A percentile compares a stretch with the other conserved stretches of the same genome.
Conservation (phyloP, 2,329 filamentous ascomycete genomes). For the Penicillium sp. region DNA sequence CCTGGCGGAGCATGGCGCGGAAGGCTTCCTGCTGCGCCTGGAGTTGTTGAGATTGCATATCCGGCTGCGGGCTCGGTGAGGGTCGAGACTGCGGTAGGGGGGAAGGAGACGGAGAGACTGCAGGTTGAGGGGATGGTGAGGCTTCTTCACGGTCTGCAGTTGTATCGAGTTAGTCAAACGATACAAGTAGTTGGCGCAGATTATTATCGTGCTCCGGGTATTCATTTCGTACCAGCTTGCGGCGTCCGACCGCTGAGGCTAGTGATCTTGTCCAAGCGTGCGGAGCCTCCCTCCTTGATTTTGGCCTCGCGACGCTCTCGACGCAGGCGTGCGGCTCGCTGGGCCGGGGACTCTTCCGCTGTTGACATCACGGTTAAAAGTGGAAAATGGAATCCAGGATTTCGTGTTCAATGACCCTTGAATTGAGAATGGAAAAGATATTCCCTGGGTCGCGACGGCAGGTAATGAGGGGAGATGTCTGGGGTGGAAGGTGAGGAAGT, state of each 20-base stretch:
- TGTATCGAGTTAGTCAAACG: constrained; percentile 7
- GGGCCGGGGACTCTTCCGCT: constrained; percentile 46
- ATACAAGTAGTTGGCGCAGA: background rate
- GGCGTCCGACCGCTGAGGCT: constrained; percentile 55
- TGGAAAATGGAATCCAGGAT: background rate
- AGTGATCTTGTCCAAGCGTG: constrained; percentile 62
- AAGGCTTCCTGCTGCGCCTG: constrained; percentile 44
- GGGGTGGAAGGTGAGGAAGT: background rate
- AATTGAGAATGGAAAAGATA: background rate
- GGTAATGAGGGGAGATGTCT: constrained; percentile 1
- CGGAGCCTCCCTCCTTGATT: constrained; percentile 57
- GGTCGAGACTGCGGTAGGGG: constrained; percentile 22
- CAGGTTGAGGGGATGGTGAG: constrained; percentile 22
- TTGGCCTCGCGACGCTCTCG: constrained; percentile 64
- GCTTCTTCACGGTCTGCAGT: constrained; percentile 25
- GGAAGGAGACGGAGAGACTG: constrained; percentile 28
- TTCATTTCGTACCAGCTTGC: constrained; percentile 32
- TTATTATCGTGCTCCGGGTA: background rate
- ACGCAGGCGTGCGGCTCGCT: constrained; percentile 57
- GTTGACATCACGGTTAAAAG: constrained; percentile 30
- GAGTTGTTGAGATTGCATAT: constrained; percentile 33
- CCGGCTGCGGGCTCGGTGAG: constrained; percentile 16
- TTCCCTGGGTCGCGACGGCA: background rate
- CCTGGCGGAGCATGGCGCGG: constrained; percentile 41
- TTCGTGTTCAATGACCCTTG: background rate